Percentiles rank a stretch among this genome's conserved stretches.
phyloP scores from a whole-genome alignment of 2,329 filamentous ascomycete species.

The Alternaria metachromatica region DNA sequence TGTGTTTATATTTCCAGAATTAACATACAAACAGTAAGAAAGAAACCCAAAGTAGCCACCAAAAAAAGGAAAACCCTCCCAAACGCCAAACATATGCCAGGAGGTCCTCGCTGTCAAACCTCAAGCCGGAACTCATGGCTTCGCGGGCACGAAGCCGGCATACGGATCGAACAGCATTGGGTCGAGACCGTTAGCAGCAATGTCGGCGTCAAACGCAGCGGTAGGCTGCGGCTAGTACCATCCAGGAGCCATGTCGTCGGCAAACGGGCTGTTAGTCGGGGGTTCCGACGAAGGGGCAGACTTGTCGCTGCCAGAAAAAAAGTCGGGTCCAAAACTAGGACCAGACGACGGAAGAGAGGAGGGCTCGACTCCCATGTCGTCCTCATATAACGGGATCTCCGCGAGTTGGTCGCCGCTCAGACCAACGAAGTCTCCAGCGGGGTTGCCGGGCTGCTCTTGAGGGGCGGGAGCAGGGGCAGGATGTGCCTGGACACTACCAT shows the following conservation, averaged over 20 bases:
- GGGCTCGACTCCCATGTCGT: background rate
- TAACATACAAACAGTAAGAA: background rate
- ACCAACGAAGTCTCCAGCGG: background rate
- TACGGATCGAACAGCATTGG: background rate
- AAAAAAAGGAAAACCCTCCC: background rate
- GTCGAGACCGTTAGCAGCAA: background rate
- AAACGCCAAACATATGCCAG: background rate
- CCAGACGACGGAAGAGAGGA: background rate
- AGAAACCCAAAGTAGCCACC: background rate
- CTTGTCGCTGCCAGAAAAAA: background rate
- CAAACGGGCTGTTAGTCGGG: background rate
- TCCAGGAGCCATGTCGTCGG: background rate
- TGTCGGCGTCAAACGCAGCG: background rate
- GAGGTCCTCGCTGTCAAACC: background rate
- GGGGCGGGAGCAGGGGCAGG: background rate
- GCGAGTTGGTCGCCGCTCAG: background rate
- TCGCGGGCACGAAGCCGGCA: background rate
- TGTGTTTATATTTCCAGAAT: background rate
- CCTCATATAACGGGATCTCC: background rate
- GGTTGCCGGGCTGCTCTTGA: background rate
- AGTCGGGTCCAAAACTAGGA: background rate
- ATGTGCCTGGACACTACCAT: background rate
- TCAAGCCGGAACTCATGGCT: background rate
- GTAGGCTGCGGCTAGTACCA: background rate
- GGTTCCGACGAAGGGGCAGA: background rate